Evolutionary conservation across 352 stramenopile genomes (phyloP).

Genomic region (Phytophthora pini): DNA sequence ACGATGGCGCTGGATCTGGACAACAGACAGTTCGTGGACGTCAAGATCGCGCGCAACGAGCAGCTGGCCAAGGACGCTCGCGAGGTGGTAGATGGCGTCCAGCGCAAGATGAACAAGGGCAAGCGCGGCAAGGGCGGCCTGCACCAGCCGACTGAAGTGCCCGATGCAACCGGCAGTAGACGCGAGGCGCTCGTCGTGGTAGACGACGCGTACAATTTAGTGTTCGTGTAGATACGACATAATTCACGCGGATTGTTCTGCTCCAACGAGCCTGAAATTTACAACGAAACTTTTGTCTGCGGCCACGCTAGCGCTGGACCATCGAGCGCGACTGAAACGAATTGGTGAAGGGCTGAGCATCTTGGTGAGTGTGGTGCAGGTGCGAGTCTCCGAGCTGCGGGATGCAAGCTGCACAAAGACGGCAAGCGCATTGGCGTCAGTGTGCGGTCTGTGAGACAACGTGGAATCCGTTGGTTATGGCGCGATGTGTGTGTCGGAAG

Average conservation of each 20-base stretch:
- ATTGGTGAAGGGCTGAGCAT: neutral
- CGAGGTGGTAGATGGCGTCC: slow-evolving; percentile 54
- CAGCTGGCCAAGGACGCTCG: slow-evolving; percentile 61
- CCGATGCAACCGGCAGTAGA: neutral
- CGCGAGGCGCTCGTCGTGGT: slow-evolving; percentile 35
- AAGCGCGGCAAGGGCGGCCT: slow-evolving; percentile 24
- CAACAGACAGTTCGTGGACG: slow-evolving; percentile 47
- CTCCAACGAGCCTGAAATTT: slow-evolving; percentile 12
- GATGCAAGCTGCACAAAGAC: slow-evolving; percentile 1
- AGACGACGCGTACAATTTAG: slow-evolving; percentile 56
- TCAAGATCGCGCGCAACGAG: slow-evolving; percentile 55
- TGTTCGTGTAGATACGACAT: slow-evolving; percentile 48
- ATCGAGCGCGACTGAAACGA: slow-evolving; percentile 10
- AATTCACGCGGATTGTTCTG: slow-evolving; percentile 9
- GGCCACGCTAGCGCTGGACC: slow-evolving; percentile 1
- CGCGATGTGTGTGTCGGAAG: slow-evolving; percentile 15
- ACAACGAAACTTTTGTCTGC: slow-evolving; percentile 5
- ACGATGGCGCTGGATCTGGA: slow-evolving; percentile 59
- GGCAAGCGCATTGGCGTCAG: slow-evolving; percentile 9
- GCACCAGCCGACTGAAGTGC: slow-evolving; percentile 10
- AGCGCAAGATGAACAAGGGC: slow-evolving; percentile 51
- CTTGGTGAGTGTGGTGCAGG: slow-evolving; percentile 5
- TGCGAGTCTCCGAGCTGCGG: neutral
- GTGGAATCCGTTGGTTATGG: slow-evolving; percentile 18
- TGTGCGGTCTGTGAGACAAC: slow-evolving; percentile 2